phyloP scores from a whole-genome alignment of 2,329 filamentous ascomycete species.

The Colletotrichum coccodes region DNA sequence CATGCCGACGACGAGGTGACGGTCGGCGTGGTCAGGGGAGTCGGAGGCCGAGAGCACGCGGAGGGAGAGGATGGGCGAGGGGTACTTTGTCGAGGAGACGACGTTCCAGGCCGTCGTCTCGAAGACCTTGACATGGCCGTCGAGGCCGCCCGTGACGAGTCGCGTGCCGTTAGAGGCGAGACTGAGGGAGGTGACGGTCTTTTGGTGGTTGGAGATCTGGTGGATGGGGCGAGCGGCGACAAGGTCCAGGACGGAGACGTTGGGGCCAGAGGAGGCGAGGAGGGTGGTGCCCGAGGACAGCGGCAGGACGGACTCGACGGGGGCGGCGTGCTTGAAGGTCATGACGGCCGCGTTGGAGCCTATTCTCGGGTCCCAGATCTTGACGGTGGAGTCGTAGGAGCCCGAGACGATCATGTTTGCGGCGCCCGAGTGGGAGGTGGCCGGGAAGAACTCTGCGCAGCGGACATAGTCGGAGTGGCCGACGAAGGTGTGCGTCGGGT shows the following conservation, averaged over 20 bases:
- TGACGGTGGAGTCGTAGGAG: constrained; percentile 93
- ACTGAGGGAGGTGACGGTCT: constrained; percentile 91
- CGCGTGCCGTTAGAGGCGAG: constrained; percentile 83
- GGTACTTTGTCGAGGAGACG: constrained; percentile 93
- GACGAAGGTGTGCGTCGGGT: constrained; percentile 79
- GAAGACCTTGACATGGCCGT: constrained; percentile 97
- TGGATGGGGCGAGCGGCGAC: constrained; percentile 90
- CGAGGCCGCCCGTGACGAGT: constrained; percentile 87
- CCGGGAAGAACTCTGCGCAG: constrained; percentile 84
- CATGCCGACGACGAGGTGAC: constrained; percentile 95
- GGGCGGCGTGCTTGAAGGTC: constrained; percentile 93
- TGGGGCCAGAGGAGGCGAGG: constrained; percentile 84
- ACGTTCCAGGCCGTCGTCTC: constrained; percentile 96
- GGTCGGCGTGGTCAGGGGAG: constrained; percentile 63
- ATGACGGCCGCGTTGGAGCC: constrained; percentile 76
- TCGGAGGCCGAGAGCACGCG: constrained; percentile 69
- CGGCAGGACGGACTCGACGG: constrained; percentile 88
- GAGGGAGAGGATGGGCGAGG: constrained; percentile 87
- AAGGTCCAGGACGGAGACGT: constrained; percentile 91
- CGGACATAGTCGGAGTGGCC: constrained; percentile 96
- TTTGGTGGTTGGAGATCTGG: constrained; percentile 93
- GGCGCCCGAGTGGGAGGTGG: constrained; percentile 50
- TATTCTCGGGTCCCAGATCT: constrained; percentile 90
- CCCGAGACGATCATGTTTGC: constrained; percentile 87
- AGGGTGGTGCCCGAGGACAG: constrained; percentile 88